Base-by-base conservation (phyloP, 1,139 yeast genomes). In the Spencermartinsiella ligniputridi region DNA sequence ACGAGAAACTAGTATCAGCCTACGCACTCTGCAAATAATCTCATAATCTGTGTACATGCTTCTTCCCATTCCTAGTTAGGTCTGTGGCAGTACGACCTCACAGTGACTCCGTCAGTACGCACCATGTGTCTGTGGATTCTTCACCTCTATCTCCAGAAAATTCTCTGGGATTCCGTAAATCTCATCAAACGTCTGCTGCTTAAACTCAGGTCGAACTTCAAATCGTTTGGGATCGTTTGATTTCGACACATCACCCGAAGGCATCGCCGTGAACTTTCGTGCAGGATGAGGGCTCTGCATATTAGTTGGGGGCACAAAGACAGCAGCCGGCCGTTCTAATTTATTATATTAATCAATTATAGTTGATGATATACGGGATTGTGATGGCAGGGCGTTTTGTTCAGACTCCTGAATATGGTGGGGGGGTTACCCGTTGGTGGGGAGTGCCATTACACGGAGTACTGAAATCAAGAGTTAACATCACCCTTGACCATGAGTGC, bases 141-240 rank as follows among this genome's bases (percentile, higher is more conserved):
- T 48, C 45, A 79, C 95, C 64, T 90, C 97, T 34, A 94, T 82
- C 65, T 92, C 98, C 38, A 92, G 73, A 59, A 89, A 88, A 66
- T 89, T 88, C 64, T 92, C 98, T 0, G 97, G 97, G 55, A 86
- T 96, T 0, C 95, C 96, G 58, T 92, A 92, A 38, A 86, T 76
- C 58, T 88, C 96, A 53, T 79, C 86, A 63, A 81, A 82, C 8
- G 88, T 75, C 62, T 85, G 95, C 51, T 72, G 75, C 53, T 76
- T 78, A 52, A 65, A 70, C 58, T 61, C 71, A 53, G 69, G 70
- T 13, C 68, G 58, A 8, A 64, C 60, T 44, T 66, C 69, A 48
- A 62, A 63, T 40, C 66, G 54, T 46, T 63, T 51, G 25, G 56
- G 46, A 29, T 53, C 59, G 37, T 41, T 42, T 11, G 51, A 30